Evolutionary conservation across 768 basidiomycete genomes (phyloP).

Genomic region (Hemileccinum impolitum): DNA sequence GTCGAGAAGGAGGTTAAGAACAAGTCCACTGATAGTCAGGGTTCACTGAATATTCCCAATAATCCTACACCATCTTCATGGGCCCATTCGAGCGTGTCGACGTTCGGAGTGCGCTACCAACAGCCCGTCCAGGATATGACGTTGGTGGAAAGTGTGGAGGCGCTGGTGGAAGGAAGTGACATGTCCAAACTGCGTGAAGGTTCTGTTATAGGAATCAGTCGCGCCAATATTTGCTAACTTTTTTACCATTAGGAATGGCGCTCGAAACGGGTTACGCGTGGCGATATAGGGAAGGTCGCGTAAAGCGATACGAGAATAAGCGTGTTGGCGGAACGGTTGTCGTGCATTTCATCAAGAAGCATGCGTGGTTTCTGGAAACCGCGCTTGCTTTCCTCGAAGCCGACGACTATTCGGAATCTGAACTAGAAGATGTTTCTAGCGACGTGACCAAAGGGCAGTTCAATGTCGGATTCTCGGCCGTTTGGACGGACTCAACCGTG

Average conservation of each 20-base stretch:
- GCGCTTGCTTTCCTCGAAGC: conserved; percentile 82
- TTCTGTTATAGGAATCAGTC: conserved; percentile 19
- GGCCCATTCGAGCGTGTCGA: conserved; percentile 83
- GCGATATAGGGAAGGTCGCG: conserved; percentile 68
- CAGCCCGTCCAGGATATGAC: conserved; percentile 67
- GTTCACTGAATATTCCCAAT: conserved; percentile 15
- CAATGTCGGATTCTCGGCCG: conserved; percentile 21
- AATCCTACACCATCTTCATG: conserved; percentile 54
- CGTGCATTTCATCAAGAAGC: conserved; percentile 97
- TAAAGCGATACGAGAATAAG: conserved; percentile 57
- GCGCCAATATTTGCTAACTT: not conserved
- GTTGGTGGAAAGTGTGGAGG: conserved; percentile 75
- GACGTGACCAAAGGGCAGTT: conserved; percentile 10
- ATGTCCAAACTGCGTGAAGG: conserved; percentile 74
- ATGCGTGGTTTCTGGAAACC: conserved; percentile 95
- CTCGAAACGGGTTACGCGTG: conserved; percentile 65
- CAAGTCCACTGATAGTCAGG: conserved; percentile 28
- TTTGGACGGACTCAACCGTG: conserved; percentile 29
- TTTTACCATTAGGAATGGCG: conserved; percentile 43
- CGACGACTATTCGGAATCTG: conserved; percentile 60
- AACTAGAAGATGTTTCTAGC: conserved; percentile 17
- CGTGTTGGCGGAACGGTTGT: conserved; percentile 91
- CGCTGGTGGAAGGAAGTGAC: conserved; percentile 87
- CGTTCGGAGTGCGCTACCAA: conserved; percentile 73
- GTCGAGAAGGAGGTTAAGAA: conserved; percentile 44